Percentiles rank a stretch among this genome's conserved stretches.
Conservation (phyloP, 345 rosid species). For the Euphorbia peplus region DNA sequence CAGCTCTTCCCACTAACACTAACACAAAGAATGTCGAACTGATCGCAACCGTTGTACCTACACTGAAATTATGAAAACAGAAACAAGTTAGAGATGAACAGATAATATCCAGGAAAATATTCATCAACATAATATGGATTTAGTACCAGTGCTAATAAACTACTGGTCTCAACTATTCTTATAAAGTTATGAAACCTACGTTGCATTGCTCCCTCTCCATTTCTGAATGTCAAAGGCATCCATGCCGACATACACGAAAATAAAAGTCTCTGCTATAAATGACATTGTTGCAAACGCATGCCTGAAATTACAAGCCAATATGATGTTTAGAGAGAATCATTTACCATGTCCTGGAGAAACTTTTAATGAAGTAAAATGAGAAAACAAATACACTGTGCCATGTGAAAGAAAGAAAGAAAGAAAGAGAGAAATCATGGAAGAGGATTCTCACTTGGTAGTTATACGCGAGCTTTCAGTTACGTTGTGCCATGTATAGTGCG, state of each 20-base stretch:
- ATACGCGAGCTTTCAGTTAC: constrained; percentile 62
- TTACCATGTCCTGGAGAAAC: background rate
- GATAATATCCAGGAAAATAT: background rate
- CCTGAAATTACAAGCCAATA: constrained; percentile 44
- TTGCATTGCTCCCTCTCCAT: constrained; percentile 53
- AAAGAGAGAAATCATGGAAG: background rate
- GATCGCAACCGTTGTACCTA: constrained; percentile 44
- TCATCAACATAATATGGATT: constrained; percentile 5
- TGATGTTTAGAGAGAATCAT: constrained; percentile 1
- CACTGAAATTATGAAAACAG: constrained; percentile 30
- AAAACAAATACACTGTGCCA: no score
- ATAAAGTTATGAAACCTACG: constrained; percentile 29
- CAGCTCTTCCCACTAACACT: constrained; percentile 60
- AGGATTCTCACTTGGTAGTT: constrained; percentile 56
- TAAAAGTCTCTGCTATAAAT: constrained; percentile 67
- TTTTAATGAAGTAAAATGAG: background rate
- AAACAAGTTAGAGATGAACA: constrained; percentile 14
- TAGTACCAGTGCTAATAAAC: background rate
- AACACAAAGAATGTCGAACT: constrained; percentile 49
- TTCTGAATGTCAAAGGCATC: constrained; percentile 59
- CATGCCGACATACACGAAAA: constrained; percentile 67
- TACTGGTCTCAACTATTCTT: background rate
- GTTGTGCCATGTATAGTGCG: constrained; percentile 77
- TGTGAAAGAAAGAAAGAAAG: no score
- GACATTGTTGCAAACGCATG: constrained; percentile 69